phyloP scores from a whole-genome alignment of 352 stramenopile genomes.

The Aphanomyces cochlioides region DNA sequence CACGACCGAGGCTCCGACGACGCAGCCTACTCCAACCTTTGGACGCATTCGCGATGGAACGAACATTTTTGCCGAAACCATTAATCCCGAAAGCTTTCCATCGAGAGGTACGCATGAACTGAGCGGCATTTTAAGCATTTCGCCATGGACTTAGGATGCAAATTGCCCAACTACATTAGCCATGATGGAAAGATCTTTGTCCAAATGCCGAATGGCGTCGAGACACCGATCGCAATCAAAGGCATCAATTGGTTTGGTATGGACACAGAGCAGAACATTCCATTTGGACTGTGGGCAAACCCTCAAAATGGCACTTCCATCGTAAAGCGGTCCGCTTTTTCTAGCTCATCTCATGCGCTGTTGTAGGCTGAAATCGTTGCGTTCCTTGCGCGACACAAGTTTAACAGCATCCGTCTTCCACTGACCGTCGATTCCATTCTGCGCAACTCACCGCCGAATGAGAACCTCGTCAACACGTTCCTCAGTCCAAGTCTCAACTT shows the following conservation, averaged over 20 bases:
- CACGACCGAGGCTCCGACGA: background rate
- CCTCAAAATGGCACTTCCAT: slow-evolving; percentile 53
- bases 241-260: slow-evolving; percentile 77
- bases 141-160: slow-evolving; percentile 34
- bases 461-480: slow-evolving; percentile 52
- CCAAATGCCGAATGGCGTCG: slow-evolving; percentile 45
- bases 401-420: slow-evolving; percentile 59
- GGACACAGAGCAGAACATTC: slow-evolving; percentile 48
- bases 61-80: background rate
- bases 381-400: slow-evolving; percentile 65
- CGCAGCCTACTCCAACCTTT: background rate
- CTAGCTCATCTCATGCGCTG: background rate
- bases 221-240: slow-evolving; percentile 53
- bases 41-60: slow-evolving; percentile 13
- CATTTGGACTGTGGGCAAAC: slow-evolving; percentile 70
- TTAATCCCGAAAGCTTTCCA: slow-evolving; percentile 6
- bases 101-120: background rate
- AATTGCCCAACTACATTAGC: slow-evolving; percentile 57
- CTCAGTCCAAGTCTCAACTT: slow-evolving; percentile 62
- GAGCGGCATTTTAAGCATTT: background rate
- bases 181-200: slow-evolving; percentile 50
- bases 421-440: slow-evolving; percentile 53
- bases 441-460: slow-evolving; percentile 40
- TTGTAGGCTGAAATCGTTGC: slow-evolving; percentile 48
- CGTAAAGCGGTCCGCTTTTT: slow-evolving; percentile 28